phyloP scores from a whole-genome alignment of 1,139 yeast genomes.

The Yamadazyma diospyri region DNA sequence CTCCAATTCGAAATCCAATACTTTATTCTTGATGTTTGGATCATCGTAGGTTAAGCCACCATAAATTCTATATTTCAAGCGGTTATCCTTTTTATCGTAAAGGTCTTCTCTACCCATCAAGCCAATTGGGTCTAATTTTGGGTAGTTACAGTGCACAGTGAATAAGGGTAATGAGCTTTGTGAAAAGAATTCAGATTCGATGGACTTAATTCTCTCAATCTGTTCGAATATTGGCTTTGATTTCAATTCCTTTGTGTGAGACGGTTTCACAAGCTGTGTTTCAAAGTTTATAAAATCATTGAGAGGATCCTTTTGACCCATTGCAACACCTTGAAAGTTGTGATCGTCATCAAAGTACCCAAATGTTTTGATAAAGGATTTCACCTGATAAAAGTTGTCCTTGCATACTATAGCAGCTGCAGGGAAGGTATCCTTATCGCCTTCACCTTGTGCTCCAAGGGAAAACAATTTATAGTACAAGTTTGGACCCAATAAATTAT shows the following conservation, averaged over 20 bases:
- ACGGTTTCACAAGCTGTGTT: slow-evolving; percentile 8
- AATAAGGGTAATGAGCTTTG: slow-evolving; percentile 21
- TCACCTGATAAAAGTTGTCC: slow-evolving; percentile 51
- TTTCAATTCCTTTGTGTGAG: slow-evolving; percentile 6
- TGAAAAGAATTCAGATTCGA: slow-evolving; percentile 18
- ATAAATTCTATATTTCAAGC: slow-evolving; percentile 28
- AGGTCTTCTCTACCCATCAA: slow-evolving; percentile 24
- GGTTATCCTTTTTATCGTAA: slow-evolving; percentile 24
- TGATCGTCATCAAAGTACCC: slow-evolving; percentile 27
- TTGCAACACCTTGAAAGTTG: slow-evolving; percentile 35
- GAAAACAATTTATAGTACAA: slow-evolving; percentile 54
- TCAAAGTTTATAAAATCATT: slow-evolving; percentile 20
- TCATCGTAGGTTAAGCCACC: slow-evolving; percentile 24
- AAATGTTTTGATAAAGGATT: slow-evolving; percentile 27
- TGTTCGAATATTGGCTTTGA: slow-evolving; percentile 17
- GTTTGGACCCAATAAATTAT: slow-evolving; percentile 57
- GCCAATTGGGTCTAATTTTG: slow-evolving; percentile 34
- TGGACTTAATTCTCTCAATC: slow-evolving; percentile 18
- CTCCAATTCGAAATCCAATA: slow-evolving; percentile 31
- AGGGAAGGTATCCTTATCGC: slow-evolving; percentile 63
- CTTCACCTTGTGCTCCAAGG: slow-evolving; percentile 62
- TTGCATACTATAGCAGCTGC: slow-evolving; percentile 53
- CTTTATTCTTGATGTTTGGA: slow-evolving; percentile 14
- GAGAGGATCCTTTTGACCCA: slow-evolving; percentile 39
- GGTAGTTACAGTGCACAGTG: slow-evolving; percentile 37